These are phyloP conservation scores for Chrysanthemum makinoi DNA, from an alignment of 129 eudicot species.

Conservation along the genomic window DNA sequence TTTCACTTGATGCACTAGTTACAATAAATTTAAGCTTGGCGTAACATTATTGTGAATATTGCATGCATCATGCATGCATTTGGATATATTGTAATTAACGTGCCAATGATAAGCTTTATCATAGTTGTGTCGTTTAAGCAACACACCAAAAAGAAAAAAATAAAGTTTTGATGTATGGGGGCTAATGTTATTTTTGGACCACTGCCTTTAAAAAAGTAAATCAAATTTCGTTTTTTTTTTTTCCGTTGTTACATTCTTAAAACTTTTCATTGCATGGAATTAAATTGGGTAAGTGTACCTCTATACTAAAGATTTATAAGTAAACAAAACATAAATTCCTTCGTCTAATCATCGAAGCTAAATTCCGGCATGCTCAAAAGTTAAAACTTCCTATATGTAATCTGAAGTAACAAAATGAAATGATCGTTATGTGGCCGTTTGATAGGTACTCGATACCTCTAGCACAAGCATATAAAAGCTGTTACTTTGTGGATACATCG, in stretches of 20 bases:
- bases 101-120: not conserved
- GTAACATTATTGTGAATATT: not conserved
- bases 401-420: not conserved
- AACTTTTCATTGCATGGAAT: not conserved
- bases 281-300: not conserved
- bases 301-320: not conserved
- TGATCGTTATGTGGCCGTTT: not conserved
- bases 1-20: too few species aligned
- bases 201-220: constrained; percentile 3
- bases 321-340: too few species aligned
- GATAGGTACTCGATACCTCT: not conserved
- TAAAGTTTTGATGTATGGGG: not conserved
- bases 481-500: constrained; percentile 14
- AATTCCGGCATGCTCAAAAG: not conserved
- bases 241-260: not conserved
- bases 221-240: not conserved
- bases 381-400: not conserved
- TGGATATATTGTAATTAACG: not conserved
- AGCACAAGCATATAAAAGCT: constrained; percentile 13
- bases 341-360: too few species aligned
- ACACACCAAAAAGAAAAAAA: not conserved
- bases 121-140: not conserved
- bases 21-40: too few species aligned
- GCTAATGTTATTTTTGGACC: not conserved
- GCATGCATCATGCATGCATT: not conserved